A percentile compares a stretch with the other conserved stretches of the same genome.
Evolutionary conservation across 306 rosid species (phyloP).

Genomic region (Ammopiptanthus mongolicus): DNA sequence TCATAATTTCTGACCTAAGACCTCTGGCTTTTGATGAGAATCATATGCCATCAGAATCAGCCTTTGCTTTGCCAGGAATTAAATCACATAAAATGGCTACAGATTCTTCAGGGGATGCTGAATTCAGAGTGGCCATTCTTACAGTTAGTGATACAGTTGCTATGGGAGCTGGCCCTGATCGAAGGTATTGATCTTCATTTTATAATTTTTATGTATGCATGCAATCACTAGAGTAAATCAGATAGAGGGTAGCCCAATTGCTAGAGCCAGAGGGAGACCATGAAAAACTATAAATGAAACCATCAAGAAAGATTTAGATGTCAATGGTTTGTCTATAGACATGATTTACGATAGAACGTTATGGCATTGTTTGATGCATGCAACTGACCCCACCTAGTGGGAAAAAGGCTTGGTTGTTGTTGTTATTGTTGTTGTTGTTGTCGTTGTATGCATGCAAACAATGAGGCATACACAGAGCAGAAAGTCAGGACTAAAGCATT

Average conservation of each 20-base stretch:
- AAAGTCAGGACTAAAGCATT: neutral
- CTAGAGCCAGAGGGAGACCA: too few species aligned
- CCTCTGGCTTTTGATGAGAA: slow-evolving; percentile 16
- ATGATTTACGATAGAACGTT: too few species aligned
- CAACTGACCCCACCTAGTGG: too few species aligned
- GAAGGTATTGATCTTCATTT: slow-evolving; percentile 55
- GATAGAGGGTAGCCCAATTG: too few species aligned
- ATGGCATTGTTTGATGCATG: too few species aligned
- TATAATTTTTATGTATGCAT: neutral
- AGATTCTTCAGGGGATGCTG: slow-evolving; percentile 34
- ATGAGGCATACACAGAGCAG: neutral
- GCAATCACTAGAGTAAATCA: neutral
- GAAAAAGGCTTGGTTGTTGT: too few species aligned
- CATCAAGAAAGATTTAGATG: too few species aligned
- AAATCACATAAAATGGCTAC: slow-evolving; percentile 25
- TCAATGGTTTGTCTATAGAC: too few species aligned
- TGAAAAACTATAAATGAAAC: too few species aligned
- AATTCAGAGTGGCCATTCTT: slow-evolving; percentile 67
- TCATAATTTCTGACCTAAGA: slow-evolving; percentile 62
- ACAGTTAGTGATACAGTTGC: slow-evolving; percentile 96
- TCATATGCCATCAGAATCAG: slow-evolving; percentile 22
- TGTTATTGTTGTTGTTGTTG: too few species aligned
- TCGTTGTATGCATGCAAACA: neutral
- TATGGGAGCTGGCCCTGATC: slow-evolving; percentile 82
- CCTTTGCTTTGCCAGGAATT: slow-evolving; percentile 23